Conservation (phyloP, 768 basidiomycete genomes). For the Calocybe indica region DNA sequence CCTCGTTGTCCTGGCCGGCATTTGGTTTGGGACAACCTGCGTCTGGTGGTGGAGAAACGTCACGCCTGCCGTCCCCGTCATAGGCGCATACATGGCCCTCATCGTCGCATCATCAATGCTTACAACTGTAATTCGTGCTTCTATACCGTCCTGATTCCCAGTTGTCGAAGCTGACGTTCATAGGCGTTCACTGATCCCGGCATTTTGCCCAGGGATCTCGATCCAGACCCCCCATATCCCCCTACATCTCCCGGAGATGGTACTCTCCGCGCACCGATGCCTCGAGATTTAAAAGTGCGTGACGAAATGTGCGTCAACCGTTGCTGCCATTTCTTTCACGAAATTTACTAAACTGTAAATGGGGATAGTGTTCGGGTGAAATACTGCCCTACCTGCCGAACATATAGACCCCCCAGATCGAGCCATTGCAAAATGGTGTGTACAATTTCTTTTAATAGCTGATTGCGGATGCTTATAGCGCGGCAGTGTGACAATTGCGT, state of each 20-base stretch:
- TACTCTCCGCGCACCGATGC: conserved; percentile 57
- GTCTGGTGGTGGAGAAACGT: conserved; percentile 82
- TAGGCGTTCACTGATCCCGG: conserved; percentile 83
- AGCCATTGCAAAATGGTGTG: conserved; percentile 93
- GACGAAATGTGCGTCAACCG: conserved; percentile 41
- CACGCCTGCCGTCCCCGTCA: conserved; percentile 39
- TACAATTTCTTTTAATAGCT: conserved; percentile 2
- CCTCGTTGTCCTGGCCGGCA: conserved; percentile 60
- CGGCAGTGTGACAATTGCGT: conserved; percentile 93
- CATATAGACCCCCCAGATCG: conserved; percentile 88
- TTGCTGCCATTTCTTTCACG: too few species aligned
- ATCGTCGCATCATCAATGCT: conserved; percentile 74
- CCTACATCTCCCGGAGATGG: conserved; percentile 58
- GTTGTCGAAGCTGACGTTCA: conserved; percentile 1
- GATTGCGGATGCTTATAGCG: conserved; percentile 1
- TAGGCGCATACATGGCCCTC: conserved; percentile 45
- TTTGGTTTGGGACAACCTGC: conserved; percentile 87
- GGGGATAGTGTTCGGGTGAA: conserved; percentile 75
- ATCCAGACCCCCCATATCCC: conserved; percentile 79
- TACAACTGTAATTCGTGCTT: conserved; percentile 50
- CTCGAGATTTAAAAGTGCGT: conserved; percentile 77
- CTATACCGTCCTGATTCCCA: background rate
- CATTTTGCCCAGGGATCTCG: conserved; percentile 82
- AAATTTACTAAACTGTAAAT: too few species aligned
- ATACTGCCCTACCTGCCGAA: conserved; percentile 90